Evolutionary conservation across 2,329 filamentous ascomycete genomes (phyloP).

Genomic region (Thermothelomyces thermophilus): DNA sequence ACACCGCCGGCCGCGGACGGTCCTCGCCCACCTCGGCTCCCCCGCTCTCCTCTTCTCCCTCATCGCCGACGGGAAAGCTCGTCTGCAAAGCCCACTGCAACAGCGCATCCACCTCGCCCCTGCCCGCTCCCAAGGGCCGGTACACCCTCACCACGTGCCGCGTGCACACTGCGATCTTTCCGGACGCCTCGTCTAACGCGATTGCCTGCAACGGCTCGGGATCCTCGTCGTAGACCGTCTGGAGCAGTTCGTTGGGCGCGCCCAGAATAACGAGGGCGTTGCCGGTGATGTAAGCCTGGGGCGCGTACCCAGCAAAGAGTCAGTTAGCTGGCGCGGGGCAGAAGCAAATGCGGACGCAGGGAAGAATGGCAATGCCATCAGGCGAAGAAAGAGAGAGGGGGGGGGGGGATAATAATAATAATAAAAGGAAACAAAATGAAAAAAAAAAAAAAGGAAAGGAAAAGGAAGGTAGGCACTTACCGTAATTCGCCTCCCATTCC

Average conservation of each 20-base stretch:
- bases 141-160: conserved; percentile 66
- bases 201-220: conserved; percentile 63
- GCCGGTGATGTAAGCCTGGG: conserved; percentile 80
- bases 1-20: conserved; percentile 30
- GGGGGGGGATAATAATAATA: no score
- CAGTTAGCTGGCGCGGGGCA: neutral
- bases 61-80: conserved; percentile 42
- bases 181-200: conserved; percentile 71
- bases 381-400: neutral
- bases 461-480: conserved; percentile 16
- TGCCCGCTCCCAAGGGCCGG: conserved; percentile 58
- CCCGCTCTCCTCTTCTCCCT: conserved; percentile 20
- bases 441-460: neutral
- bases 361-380: no score
- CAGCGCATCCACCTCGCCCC: conserved; percentile 58
- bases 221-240: conserved; percentile 86
- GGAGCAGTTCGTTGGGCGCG: conserved; percentile 56
- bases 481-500: conserved; percentile 34
- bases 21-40: conserved; percentile 29
- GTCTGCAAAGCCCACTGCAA: conserved; percentile 58
- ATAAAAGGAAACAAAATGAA: neutral
- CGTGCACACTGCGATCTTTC: conserved; percentile 76
- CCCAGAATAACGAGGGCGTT: conserved; percentile 79
- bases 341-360: no score
- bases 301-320: neutral